These are phyloP conservation scores for Leucocoprinus birnbaumii DNA, from an alignment of 768 basidiomycete genomes.

Conservation along the genomic window DNA sequence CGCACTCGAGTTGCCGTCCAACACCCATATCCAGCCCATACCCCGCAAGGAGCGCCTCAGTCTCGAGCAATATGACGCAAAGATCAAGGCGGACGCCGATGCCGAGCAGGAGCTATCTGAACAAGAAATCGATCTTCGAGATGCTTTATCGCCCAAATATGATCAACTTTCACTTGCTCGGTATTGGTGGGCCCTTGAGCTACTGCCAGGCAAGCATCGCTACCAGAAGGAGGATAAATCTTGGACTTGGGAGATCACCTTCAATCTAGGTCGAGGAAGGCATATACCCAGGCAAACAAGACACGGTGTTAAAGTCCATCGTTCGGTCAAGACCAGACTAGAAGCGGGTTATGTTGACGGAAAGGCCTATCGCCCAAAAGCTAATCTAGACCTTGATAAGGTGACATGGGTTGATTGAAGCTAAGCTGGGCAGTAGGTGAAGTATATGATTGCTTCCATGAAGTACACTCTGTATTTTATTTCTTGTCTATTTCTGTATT, in stretches of 20 bases:
- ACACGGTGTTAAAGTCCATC: slow-evolving; percentile 40
- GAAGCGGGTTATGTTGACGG: slow-evolving; percentile 39
- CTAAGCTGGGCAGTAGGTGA: too few species aligned
- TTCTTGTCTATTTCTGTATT: too few species aligned
- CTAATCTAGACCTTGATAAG: slow-evolving; percentile 28
- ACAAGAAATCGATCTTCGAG: slow-evolving; percentile 62
- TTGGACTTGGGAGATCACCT: slow-evolving; percentile 23
- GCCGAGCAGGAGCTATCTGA: slow-evolving; percentile 46
- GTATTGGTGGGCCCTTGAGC: slow-evolving; percentile 71
- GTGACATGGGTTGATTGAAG: slow-evolving; percentile 36
- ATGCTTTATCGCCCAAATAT: slow-evolving; percentile 53
- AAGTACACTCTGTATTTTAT: too few species aligned
- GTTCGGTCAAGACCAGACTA: slow-evolving; percentile 52
- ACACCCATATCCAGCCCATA: slow-evolving; percentile 17
- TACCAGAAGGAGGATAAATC: slow-evolving; percentile 30
- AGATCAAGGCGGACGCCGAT: not conserved
- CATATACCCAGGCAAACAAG: slow-evolving; percentile 37
- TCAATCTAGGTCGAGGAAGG: slow-evolving; percentile 38
- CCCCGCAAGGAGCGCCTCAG: slow-evolving; percentile 15
- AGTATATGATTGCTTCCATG: too few species aligned
- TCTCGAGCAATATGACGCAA: slow-evolving; percentile 53
- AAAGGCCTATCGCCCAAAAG: slow-evolving; percentile 34
- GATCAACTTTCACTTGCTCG: slow-evolving; percentile 50
- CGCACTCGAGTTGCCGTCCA: slow-evolving; percentile 17
- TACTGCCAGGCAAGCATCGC: slow-evolving; percentile 40